Percentiles rank a stretch among this genome's conserved stretches.
These are phyloP conservation scores for Pythium apleroticum DNA, from an alignment of 352 stramenopile genomes.

Conservation along the genomic window DNA sequence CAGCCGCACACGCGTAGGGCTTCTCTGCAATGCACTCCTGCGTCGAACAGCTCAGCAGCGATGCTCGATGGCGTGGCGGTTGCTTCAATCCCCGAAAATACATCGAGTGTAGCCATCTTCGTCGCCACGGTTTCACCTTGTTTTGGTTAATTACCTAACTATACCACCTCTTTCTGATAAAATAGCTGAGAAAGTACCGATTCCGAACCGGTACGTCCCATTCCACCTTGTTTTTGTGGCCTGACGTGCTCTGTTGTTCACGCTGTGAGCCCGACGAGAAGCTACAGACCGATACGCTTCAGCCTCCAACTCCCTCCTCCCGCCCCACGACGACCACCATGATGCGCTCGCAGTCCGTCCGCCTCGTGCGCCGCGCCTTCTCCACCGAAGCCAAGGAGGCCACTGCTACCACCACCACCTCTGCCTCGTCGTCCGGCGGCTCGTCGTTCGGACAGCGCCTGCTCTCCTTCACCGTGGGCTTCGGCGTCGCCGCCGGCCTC, in stretches of 20 bases:
- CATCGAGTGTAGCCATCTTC: not conserved
- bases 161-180: not conserved
- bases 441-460: conserved; percentile 76
- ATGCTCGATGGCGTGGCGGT: not conserved
- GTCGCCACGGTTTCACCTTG: not conserved
- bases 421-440: conserved; percentile 57
- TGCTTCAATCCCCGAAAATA: not conserved
- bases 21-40: not conserved
- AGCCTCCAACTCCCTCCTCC: not conserved
- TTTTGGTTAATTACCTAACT: not conserved
- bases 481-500: conserved; percentile 56
- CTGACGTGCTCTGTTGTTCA: conserved; percentile 15
- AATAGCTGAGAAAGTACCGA: conserved; percentile 9
- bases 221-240: conserved; percentile 28
- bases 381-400: conserved; percentile 59
- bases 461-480: conserved; percentile 67
- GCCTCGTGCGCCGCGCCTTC: conserved; percentile 44
- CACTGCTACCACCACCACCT: conserved; percentile 31
- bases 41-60: not conserved
- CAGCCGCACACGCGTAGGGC: too few relatives aligned
- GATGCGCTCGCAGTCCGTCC: conserved; percentile 27
- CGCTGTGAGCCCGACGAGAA: conserved; percentile 15
- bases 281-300: not conserved
- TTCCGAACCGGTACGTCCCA: conserved; percentile 19
- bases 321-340: conserved; percentile 16